Conservation (phyloP, 176 grass and related monocot genomes). For the Hordeum marinum region DNA sequence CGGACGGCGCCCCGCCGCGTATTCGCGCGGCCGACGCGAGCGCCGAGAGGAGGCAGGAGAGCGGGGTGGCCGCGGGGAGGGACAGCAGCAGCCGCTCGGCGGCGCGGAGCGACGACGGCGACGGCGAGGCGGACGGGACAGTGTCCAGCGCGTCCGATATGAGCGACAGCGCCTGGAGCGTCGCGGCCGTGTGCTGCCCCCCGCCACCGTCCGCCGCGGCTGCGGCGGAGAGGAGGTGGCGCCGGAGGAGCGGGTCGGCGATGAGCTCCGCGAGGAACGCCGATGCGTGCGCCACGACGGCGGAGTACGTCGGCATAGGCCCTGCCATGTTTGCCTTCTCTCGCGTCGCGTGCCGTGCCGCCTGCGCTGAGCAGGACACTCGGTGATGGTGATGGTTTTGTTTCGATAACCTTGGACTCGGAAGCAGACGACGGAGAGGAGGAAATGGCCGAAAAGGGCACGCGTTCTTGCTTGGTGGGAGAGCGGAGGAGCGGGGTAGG, state of each 20-base stretch:
- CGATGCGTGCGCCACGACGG: constrained; percentile 34
- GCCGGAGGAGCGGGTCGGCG: constrained; percentile 47
- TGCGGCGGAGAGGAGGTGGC: constrained; percentile 44
- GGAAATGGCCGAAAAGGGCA: constrained; percentile 17
- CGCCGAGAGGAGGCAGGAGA: constrained; percentile 52
- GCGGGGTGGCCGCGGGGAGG: constrained; percentile 24
- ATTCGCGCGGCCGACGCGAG: constrained; percentile 29
- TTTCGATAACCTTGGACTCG: background rate
- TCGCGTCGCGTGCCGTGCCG: background rate
- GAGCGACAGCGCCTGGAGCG: constrained; percentile 48
- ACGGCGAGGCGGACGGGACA: constrained; percentile 17
- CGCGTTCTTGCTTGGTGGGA: no score
- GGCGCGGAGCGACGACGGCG: constrained; percentile 45
- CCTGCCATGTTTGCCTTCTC: constrained; percentile 22
- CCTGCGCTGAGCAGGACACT: background rate
- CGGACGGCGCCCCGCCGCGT: constrained; percentile 9
- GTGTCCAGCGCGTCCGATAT: constrained; percentile 54
- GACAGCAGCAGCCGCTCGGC: constrained; percentile 47
- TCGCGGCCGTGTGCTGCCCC: constrained; percentile 10
- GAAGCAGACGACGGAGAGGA: background rate
- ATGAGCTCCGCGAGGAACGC: constrained; percentile 53
- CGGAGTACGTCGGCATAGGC: constrained; percentile 5
- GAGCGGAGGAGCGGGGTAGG: background rate
- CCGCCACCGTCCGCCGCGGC: background rate
- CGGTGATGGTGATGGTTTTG: background rate